Evolutionary conservation across 305 asterid genomes (phyloP).

Genomic region (Nicotiana rustica): DNA sequence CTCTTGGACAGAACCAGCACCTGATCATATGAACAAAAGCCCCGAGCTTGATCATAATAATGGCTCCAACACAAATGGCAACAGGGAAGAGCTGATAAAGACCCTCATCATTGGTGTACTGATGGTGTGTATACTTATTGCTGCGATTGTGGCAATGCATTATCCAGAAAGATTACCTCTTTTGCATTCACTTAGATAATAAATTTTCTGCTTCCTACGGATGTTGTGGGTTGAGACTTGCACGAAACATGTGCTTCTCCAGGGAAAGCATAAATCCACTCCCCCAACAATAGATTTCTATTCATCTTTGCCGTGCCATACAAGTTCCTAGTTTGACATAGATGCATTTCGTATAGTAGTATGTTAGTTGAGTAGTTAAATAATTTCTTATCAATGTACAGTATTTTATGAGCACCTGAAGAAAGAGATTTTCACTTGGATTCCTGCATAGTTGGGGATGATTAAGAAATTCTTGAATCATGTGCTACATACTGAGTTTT

Average conservation of each 20-base stretch:
- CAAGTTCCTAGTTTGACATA: background rate
- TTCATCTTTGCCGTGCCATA: background rate
- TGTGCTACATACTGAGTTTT: background rate
- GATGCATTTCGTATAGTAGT: background rate
- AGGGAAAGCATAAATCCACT: background rate
- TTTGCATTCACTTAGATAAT: slow-evolving; percentile 1
- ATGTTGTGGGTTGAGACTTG: background rate
- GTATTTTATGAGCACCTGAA: background rate
- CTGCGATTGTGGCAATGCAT: slow-evolving; percentile 33
- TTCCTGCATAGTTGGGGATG: background rate
- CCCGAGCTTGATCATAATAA: background rate
- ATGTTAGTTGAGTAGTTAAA: background rate
- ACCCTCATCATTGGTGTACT: slow-evolving; percentile 33
- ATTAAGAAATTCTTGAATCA: background rate
- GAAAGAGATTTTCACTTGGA: background rate
- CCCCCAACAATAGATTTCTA: background rate
- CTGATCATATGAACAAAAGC: slow-evolving; percentile 25
- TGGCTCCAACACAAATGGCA: background rate
- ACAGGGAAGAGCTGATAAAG: slow-evolving; percentile 32
- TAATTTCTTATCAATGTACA: background rate
- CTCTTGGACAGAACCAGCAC: background rate
- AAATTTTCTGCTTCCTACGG: background rate
- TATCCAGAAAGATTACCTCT: slow-evolving; percentile 30
- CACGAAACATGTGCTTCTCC: background rate
- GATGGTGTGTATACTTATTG: slow-evolving; percentile 37